Evolutionary conservation across 2,329 filamentous ascomycete species (phyloP).

Genomic region (Epichloe brachyelytri): DNA sequence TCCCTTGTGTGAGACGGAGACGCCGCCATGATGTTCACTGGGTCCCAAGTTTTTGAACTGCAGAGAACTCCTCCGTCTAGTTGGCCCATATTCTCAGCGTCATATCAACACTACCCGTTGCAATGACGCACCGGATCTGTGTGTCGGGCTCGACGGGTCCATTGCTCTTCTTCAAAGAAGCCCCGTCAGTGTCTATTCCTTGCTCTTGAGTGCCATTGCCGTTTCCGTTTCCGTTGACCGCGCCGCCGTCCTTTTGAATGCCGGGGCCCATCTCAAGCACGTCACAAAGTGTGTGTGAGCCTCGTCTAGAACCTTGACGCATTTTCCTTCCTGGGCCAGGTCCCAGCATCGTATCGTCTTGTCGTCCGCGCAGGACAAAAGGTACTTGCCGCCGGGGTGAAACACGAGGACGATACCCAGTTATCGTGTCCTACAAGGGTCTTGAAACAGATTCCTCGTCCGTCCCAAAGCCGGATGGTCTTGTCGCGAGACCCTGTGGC

Average conservation of each 20-base stretch:
- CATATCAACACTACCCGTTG: conserved; percentile 74
- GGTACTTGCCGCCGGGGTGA: conserved; percentile 83
- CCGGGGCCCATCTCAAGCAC: conserved; percentile 73
- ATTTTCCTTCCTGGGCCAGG: conserved; percentile 76
- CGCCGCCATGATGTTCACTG: no score
- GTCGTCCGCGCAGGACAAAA: conserved; percentile 77
- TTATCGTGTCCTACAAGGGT: conserved; percentile 84
- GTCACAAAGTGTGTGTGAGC: conserved; percentile 76
- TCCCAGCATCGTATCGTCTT: conserved; percentile 94
- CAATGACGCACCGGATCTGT: conserved; percentile 72
- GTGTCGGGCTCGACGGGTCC: conserved; percentile 30
- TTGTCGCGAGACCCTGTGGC: conserved; percentile 86
- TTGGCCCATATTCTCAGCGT: conserved; percentile 68
- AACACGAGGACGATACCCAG: conserved; percentile 83
- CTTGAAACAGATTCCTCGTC: conserved; percentile 71
- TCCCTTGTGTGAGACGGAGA: no score
- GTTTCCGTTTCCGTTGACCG: conserved; percentile 2
- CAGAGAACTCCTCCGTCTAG: conserved; percentile 10
- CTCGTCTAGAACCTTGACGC: conserved; percentile 68
- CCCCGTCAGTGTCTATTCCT: conserved; percentile 19
- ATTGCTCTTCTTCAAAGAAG: conserved; percentile 35
- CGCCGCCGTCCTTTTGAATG: conserved; percentile 7
- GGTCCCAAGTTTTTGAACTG: no score
- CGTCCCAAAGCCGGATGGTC: conserved; percentile 80
- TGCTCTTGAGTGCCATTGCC: conserved; percentile 5